phyloP scores from a whole-genome alignment of 2,329 filamentous ascomycete genomes.

The Nigrospora oryzae region DNA sequence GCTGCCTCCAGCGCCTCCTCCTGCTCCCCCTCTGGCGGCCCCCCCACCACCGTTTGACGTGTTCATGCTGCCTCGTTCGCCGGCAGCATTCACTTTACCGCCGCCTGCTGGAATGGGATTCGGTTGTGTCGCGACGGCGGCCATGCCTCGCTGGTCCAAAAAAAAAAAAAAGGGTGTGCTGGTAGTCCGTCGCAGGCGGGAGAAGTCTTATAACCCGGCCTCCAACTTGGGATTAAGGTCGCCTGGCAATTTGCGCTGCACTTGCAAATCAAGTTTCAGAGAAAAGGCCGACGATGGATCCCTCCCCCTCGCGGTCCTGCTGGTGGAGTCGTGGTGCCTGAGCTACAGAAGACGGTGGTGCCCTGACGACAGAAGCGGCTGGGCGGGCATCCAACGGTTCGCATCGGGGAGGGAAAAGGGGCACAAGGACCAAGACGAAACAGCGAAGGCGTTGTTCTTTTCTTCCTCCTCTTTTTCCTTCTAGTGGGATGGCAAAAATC shows the following conservation, averaged over 20 bases:
- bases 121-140: conserved; percentile 9
- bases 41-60: conserved; percentile 4
- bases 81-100: conserved; percentile 1
- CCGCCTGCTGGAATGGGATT: conserved; percentile 5
- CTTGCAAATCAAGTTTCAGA: conserved; percentile 2
- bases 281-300: background rate
- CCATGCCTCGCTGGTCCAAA: conserved; percentile 2
- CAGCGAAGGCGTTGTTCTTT: too few relatives aligned
- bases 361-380: too few relatives aligned
- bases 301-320: background rate
- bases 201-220: too few relatives aligned
- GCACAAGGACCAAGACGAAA: too few relatives aligned
- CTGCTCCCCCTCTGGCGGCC: background rate
- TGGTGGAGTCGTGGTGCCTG: background rate
- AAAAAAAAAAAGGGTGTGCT: too few relatives aligned
- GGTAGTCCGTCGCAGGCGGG: too few relatives aligned
- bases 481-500: too few relatives aligned
- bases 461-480: too few relatives aligned
- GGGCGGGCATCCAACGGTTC: too few relatives aligned
- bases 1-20: background rate
- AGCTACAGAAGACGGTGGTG: too few relatives aligned
- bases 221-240: too few relatives aligned
- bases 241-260: background rate
- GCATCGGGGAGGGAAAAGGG: too few relatives aligned
- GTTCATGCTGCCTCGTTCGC: conserved; percentile 1